Evolutionary conservation across 2,329 filamentous ascomycete species (phyloP).

Genomic region (Ceratocystis papillata): DNA sequence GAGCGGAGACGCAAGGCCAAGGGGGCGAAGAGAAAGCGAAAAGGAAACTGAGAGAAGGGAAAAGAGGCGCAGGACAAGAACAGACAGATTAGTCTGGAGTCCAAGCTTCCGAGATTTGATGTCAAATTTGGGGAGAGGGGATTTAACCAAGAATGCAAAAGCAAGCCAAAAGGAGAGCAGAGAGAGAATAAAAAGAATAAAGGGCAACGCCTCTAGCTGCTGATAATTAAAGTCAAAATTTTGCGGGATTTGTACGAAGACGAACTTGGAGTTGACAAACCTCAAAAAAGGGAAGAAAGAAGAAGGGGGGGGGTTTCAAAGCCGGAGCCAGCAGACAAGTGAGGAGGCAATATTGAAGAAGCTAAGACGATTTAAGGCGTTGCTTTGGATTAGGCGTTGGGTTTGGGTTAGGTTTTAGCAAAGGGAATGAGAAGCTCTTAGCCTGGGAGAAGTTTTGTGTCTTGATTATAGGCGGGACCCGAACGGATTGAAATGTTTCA

Average conservation of each 20-base stretch:
- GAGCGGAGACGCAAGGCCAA: conserved; percentile 7
- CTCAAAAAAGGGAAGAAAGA: not conserved
- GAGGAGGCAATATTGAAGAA: not conserved
- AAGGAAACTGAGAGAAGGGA: not conserved
- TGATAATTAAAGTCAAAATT: too few species aligned
- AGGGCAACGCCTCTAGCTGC: not conserved
- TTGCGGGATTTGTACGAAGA: conserved; percentile 11
- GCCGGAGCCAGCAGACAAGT: not conserved
- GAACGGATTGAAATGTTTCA: too few species aligned
- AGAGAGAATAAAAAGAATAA: not conserved
- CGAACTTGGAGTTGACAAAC: not conserved
- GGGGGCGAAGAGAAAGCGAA: not conserved
- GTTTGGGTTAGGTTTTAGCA: too few species aligned
- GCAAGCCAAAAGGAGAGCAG: not conserved
- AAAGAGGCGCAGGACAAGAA: conserved; percentile 2
- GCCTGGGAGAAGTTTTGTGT: too few species aligned
- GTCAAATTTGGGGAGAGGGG: not conserved
- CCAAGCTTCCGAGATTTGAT: conserved; percentile 9
- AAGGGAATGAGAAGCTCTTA: too few species aligned
- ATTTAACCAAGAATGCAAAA: not conserved
- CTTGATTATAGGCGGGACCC: too few species aligned
- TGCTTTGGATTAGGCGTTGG: too few species aligned
- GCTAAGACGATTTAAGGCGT: not conserved
- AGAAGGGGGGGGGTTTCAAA: not conserved
- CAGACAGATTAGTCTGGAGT: conserved; percentile 2